These are phyloP conservation scores for Murraya koenigii DNA, from an alignment of 345 rosid genomes.

Conservation along the genomic window DNA sequence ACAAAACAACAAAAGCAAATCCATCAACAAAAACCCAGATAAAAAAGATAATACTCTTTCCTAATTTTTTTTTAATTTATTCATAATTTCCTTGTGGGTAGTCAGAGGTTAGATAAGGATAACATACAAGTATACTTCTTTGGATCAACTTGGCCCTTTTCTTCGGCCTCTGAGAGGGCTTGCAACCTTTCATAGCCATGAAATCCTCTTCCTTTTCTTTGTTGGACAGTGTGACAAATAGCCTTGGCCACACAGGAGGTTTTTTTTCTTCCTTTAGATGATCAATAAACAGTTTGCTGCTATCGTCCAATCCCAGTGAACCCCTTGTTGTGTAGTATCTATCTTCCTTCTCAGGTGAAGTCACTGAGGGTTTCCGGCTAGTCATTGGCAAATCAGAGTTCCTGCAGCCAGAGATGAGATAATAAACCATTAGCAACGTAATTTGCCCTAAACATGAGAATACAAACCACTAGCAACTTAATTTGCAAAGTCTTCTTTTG, in stretches of 20 bases:
- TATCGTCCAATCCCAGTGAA: constrained; percentile 66
- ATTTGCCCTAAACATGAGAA: not conserved
- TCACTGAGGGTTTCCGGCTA: constrained; percentile 41
- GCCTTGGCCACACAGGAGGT: constrained; percentile 65
- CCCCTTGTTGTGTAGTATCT: constrained; percentile 80
- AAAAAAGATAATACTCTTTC: not conserved
- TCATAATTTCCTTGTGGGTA: not conserved
- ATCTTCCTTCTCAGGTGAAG: constrained; percentile 78
- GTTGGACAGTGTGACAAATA: constrained; percentile 68
- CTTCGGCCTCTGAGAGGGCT: constrained; percentile 89
- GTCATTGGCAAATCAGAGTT: constrained; percentile 43
- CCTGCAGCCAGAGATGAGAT: constrained; percentile 30
- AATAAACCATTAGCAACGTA: not conserved
- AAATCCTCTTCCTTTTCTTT: constrained; percentile 97
- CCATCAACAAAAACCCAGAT: not conserved
- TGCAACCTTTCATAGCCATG: constrained; percentile 94
- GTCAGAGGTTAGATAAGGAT: not conserved
- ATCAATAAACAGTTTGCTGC: constrained; percentile 50
- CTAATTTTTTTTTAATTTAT: too few species aligned
- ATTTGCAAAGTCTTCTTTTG: not conserved
- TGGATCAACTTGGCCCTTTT: constrained; percentile 87
- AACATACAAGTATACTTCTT: constrained; percentile 70
- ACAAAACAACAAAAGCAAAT: constrained; percentile 1
- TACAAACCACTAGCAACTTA: not conserved
- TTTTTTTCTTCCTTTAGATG: constrained; percentile 58